phyloP scores from a whole-genome alignment of 495 filamentous ascomycete species.

The Penicillium diatomitis region DNA sequence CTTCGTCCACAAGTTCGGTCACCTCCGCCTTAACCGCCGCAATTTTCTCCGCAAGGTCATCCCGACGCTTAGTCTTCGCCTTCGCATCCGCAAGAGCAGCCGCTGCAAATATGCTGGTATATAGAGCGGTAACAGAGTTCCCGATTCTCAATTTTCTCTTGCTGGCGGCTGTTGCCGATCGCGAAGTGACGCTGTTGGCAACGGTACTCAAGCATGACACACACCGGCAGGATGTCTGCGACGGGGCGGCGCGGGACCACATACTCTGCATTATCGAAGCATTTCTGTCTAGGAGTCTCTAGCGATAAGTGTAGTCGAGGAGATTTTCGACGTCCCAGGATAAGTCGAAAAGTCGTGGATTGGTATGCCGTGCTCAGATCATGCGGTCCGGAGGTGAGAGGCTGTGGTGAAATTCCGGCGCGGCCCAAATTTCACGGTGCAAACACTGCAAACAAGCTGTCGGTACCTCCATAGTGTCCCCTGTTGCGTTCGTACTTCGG shows the following conservation, averaged over 20 bases:
- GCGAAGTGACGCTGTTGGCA: slow-evolving; percentile 40
- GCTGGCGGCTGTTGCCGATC: slow-evolving; percentile 44
- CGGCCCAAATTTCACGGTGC: slow-evolving; percentile 14
- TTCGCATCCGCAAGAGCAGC: slow-evolving; percentile 58
- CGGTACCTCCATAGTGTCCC: slow-evolving; percentile 10
- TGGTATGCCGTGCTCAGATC: slow-evolving; percentile 6
- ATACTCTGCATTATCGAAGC: slow-evolving; percentile 55
- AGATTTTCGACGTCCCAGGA: slow-evolving; percentile 11
- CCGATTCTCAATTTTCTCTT: slow-evolving; percentile 43
- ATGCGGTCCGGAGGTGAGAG: neutral
- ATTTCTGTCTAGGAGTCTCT: slow-evolving; percentile 16
- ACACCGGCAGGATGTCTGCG: slow-evolving; percentile 53
- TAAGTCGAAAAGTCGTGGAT: slow-evolving; percentile 11
- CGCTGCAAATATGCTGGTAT: slow-evolving; percentile 64
- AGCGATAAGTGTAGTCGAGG: neutral
- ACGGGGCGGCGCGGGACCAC: slow-evolving; percentile 59
- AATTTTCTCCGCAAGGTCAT: slow-evolving; percentile 54
- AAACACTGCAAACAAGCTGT: slow-evolving; percentile 33
- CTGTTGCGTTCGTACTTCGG: neutral
- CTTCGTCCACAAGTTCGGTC: slow-evolving; percentile 34
- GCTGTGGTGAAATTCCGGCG: slow-evolving; percentile 10
- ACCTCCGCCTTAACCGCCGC: slow-evolving; percentile 39
- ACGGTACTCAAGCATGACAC: slow-evolving; percentile 50
- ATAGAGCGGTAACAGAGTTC: slow-evolving; percentile 60
- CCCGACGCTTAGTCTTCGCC: slow-evolving; percentile 50